Evolutionary conservation across 2,329 filamentous ascomycete species (phyloP).

Genomic region (Mycosphaerella arachidis): DNA sequence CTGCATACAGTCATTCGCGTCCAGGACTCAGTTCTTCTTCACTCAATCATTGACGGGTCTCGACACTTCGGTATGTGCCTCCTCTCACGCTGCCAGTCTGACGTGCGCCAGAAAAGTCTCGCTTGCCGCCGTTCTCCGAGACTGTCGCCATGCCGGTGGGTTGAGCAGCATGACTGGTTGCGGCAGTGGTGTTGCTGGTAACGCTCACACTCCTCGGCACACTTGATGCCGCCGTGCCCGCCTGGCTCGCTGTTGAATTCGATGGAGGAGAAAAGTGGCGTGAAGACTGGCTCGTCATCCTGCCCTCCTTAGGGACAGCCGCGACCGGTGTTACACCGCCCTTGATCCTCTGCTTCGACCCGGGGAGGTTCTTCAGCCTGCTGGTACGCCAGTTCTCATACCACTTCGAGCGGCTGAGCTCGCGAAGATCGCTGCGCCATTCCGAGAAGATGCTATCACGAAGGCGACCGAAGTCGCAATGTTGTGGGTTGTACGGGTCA

Average conservation of each 20-base stretch:
- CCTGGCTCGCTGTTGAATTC: neutral
- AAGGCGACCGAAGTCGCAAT: slow-evolving; percentile 89
- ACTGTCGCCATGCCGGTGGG: neutral
- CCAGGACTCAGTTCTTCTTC: neutral
- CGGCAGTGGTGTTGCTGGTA: neutral
- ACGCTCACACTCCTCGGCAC: neutral
- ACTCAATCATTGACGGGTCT: neutral
- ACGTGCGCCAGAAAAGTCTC: neutral
- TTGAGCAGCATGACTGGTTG: neutral
- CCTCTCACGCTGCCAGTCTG: slow-evolving; percentile 5
- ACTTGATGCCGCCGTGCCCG: neutral
- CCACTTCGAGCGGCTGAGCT: slow-evolving; percentile 86
- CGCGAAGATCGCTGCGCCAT: slow-evolving; percentile 85
- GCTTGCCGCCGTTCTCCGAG: neutral
- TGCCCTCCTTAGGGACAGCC: slow-evolving; percentile 31
- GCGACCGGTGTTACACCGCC: slow-evolving; percentile 35
- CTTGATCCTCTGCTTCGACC: slow-evolving; percentile 23
- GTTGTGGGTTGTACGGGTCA: slow-evolving; percentile 81
- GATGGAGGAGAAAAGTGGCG: slow-evolving; percentile 10
- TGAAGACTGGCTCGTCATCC: slow-evolving; percentile 14
- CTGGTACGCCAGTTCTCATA: slow-evolving; percentile 89
- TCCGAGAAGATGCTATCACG: slow-evolving; percentile 91
- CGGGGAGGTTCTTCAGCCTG: slow-evolving; percentile 38
- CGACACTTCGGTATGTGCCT: neutral
- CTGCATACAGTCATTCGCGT: neutral